Base-by-base conservation (phyloP, 2,329 filamentous ascomycete genomes). In the Emmonsiellopsis sp. region DNA sequence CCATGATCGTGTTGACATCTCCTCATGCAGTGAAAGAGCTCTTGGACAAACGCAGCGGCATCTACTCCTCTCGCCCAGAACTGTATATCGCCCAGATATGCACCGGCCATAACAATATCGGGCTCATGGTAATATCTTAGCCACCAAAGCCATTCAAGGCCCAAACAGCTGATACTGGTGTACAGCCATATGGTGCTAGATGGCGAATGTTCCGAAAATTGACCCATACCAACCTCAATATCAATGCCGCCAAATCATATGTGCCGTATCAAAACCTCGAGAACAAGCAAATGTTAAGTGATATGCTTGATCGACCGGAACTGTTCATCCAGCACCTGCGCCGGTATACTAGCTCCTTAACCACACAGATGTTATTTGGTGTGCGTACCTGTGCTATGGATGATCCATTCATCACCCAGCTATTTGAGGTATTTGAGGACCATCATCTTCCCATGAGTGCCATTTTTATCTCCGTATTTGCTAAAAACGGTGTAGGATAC, bases 181-280 rank as follows among this genome's bases (percentile, higher is more conserved):
- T 37, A 34, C 21, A 63, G 62, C 55, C 52, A 42, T 67, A 68
- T 42, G 63, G 61, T 8, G 58, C 58, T 9, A 60, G 33, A 52
- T 66, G 64, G 64, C 60, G 65, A 27, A 54, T 56, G 46, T 60
- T 62, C 50, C 65, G 64, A 11, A 68, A 68, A 47, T 64, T 67
- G 58, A 58, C 73, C 2, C 77, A 79, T 59, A 66, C 63, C 2
- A 66, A 77, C 1, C 71, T 80, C 32, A 77, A 79, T 56, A 62
- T 76, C 50, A 72, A 66, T 0, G 68, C 71, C 1, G 70, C 76
- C 3, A 71, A 68, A 51, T 64, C 66, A 7, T 83, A 83, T 54
- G 70, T 81, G 2, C 71, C 75, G 2, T 82, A 81, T 57, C 78
- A 82, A 57, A 71, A 76, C 47, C 68, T 82, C 2, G 79, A 82